Evolutionary conservation across 768 basidiomycete genomes (phyloP).

Genomic region (Rhodotorula diobovata): DNA sequence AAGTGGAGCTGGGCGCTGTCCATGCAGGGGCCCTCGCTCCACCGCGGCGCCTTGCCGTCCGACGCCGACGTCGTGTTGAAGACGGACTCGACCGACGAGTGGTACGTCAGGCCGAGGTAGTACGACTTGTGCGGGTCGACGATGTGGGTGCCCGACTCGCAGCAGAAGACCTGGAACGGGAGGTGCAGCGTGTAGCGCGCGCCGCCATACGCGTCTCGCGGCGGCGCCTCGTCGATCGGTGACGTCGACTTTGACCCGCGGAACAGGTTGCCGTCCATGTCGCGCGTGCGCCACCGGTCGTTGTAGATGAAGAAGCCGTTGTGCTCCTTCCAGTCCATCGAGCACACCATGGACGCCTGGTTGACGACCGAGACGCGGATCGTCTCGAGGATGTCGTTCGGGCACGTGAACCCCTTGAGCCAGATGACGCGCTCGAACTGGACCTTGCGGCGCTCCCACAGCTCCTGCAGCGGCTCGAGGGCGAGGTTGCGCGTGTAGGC

Average conservation of each 20-base stretch:
- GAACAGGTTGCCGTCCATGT: conserved; percentile 97
- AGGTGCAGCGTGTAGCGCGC: conserved; percentile 82
- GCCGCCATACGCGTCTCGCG: conserved; percentile 76
- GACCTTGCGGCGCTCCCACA: conserved; percentile 68
- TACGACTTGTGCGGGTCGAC: conserved; percentile 94
- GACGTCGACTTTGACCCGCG: conserved; percentile 92
- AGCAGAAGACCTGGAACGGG: conserved; percentile 98
- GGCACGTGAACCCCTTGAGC: conserved; percentile 98
- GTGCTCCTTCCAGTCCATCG: conserved; percentile 99
- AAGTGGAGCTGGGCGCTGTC: conserved; percentile 98
- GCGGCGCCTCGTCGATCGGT: conserved; percentile 82
- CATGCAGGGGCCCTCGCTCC: conserved; percentile 78
- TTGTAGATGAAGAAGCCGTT: conserved; percentile 97
- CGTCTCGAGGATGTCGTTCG: conserved; percentile 94
- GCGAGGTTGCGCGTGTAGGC: conserved; percentile 89
- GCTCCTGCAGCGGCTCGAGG: conserved; percentile 80
- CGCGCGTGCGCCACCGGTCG: conserved; percentile 96
- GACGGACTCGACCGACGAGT: conserved; percentile 77
- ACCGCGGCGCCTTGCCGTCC: conserved; percentile 54
- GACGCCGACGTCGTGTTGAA: conserved; percentile 59
- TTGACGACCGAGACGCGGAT: conserved; percentile 84
- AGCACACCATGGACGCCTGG: conserved; percentile 95
- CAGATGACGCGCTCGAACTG: conserved; percentile 87
- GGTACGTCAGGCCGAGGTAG: conserved; percentile 82
- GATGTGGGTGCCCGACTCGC: conserved; percentile 94